These are phyloP conservation scores for Beauveria scarabaeidicola DNA, from an alignment of 2,329 filamentous ascomycete genomes.

Conservation along the genomic window DNA sequence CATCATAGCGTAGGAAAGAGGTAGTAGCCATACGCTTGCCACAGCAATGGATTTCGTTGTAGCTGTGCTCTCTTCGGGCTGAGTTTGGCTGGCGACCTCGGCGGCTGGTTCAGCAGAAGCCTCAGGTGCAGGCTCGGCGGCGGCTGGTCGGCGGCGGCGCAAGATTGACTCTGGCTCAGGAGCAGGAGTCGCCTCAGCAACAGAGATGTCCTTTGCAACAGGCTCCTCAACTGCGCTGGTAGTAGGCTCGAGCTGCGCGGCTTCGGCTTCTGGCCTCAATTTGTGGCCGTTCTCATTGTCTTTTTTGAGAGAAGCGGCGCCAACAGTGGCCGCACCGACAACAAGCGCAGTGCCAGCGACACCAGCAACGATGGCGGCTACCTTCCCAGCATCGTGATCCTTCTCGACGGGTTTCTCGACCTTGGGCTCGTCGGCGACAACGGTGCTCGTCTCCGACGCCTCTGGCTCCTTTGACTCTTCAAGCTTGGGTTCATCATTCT, in stretches of 20 bases:
- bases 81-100: neutral
- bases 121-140: neutral
- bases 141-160: too few relatives aligned
- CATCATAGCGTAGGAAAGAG: neutral
- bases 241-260: neutral
- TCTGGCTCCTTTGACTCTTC: slow-evolving; percentile 10
- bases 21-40: neutral
- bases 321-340: neutral
- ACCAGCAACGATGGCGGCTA: neutral
- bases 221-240: neutral
- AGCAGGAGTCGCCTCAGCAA: neutral
- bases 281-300: neutral
- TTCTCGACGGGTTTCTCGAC: neutral
- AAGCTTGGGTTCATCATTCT: neutral
- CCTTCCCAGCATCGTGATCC: neutral
- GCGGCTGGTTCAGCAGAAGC: neutral
- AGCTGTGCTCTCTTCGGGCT: neutral
- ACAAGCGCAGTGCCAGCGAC: neutral
- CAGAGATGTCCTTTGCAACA: neutral
- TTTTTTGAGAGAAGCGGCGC: neutral
- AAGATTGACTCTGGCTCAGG: neutral
- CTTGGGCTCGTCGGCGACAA: slow-evolving; percentile 8
- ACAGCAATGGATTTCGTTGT: neutral
- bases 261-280: neutral
- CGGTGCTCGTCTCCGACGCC: slow-evolving; percentile 5